These are phyloP conservation scores for Ambrosiella beaveri DNA, from an alignment of 2,329 filamentous ascomycete species.

Conservation along the genomic window DNA sequence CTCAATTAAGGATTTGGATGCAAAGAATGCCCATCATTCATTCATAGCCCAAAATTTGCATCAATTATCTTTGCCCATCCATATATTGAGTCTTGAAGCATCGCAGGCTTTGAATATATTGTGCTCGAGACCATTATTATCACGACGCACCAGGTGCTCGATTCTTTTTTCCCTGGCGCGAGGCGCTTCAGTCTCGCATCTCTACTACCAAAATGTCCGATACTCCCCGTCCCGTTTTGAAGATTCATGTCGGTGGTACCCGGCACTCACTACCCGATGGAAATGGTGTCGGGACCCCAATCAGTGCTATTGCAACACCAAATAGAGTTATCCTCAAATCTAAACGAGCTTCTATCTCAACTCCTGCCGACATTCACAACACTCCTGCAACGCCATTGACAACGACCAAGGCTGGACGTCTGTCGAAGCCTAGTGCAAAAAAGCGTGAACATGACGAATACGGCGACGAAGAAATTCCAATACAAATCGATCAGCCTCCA, in stretches of 20 bases:
- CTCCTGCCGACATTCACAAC: conserved; percentile 18
- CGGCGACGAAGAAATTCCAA: conserved; percentile 29
- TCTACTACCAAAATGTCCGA: conserved; percentile 4
- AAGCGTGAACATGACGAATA: conserved; percentile 42
- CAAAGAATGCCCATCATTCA: neutral
- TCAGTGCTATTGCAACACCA: conserved; percentile 13
- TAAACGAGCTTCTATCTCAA: conserved; percentile 23
- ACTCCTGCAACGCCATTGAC: conserved; percentile 17
- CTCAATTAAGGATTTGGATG: neutral
- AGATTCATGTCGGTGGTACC: conserved; percentile 15
- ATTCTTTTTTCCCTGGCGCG: neutral
- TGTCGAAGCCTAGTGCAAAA: conserved; percentile 43
- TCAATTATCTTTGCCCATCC: neutral
- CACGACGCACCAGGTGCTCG: too few species aligned
- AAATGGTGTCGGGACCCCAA: conserved; percentile 14
- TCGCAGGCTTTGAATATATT: too few species aligned
- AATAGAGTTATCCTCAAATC: conserved; percentile 25
- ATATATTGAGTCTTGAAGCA: neutral
- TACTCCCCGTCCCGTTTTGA: conserved; percentile 16
- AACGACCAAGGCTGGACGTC: conserved; percentile 43
- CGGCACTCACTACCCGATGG: conserved; percentile 12
- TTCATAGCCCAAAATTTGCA: neutral
- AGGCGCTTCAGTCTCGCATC: neutral
- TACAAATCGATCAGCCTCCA: conserved; percentile 20
- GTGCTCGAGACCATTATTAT: too few species aligned